Conservation (phyloP, 352 stramenopile genomes). For the Phytophthora lateralis region DNA sequence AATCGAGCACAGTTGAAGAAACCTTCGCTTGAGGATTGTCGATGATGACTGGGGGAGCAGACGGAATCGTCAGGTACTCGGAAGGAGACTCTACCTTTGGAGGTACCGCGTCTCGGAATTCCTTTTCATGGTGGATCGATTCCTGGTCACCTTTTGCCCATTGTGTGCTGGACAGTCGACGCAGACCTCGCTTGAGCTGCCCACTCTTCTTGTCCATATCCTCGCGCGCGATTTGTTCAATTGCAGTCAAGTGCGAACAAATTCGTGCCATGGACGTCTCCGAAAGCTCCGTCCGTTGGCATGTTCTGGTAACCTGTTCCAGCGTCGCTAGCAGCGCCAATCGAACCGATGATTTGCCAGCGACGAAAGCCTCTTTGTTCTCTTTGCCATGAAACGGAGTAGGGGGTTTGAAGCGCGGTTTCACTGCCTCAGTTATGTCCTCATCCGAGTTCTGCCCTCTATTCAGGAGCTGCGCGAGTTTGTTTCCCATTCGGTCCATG, state of each 20-base stretch:
- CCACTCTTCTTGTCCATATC: constrained; percentile 52
- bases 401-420: neutral
- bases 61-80: constrained; percentile 16
- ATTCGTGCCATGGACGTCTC: constrained; percentile 64
- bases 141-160: constrained; percentile 17
- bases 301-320: constrained; percentile 51
- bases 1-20: constrained; percentile 36
- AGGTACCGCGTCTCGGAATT: constrained; percentile 2
- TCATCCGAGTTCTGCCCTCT: constrained; percentile 14
- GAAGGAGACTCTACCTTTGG: constrained; percentile 2
- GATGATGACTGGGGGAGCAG: constrained; percentile 1
- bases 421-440: constrained; percentile 4
- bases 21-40: constrained; percentile 14
- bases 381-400: constrained; percentile 5
- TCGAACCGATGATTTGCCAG: constrained; percentile 34
- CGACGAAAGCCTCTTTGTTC: constrained; percentile 18
- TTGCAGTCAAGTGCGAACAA: constrained; percentile 58
- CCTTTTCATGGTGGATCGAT: constrained; percentile 18
- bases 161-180: constrained; percentile 40
- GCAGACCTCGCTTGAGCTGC: constrained; percentile 34
- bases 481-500: constrained; percentile 31
- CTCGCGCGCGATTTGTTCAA: constrained; percentile 65
- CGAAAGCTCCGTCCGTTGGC: constrained; percentile 54
- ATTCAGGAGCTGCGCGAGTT: constrained; percentile 24
- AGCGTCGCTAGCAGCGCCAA: constrained; percentile 49